These are phyloP conservation scores for Nitzschia putrida DNA, from an alignment of 108 stramenopile species.

Conservation along the genomic window DNA sequence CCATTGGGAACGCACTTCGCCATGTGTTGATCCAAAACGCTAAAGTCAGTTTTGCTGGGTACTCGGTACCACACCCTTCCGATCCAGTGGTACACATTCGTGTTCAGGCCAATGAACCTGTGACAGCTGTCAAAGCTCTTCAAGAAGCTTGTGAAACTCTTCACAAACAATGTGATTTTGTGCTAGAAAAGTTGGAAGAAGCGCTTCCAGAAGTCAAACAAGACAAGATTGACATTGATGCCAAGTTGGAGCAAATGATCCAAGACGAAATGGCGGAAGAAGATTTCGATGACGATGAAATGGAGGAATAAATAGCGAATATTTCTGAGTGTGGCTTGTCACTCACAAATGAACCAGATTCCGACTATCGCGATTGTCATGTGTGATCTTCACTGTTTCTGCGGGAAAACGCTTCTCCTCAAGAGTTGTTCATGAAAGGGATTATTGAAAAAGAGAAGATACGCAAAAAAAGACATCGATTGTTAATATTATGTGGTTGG, in stretches of 20 bases:
- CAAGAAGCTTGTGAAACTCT: conserved; percentile 77
- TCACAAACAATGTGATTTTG: conserved; percentile 66
- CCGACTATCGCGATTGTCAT: too few species aligned
- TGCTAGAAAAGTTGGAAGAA: conserved; percentile 65
- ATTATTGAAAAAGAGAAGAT: too few species aligned
- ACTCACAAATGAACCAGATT: too few species aligned
- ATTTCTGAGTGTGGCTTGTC: too few species aligned
- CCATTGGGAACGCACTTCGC: conserved; percentile 91
- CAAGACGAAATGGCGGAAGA: conserved; percentile 48
- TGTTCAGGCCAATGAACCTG: conserved; percentile 70
- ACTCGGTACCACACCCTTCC: conserved; percentile 94
- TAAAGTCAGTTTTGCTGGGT: conserved; percentile 91
- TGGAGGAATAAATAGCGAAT: conserved; percentile 9
- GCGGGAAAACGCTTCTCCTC: too few species aligned
- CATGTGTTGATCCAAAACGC: conserved; percentile 59
- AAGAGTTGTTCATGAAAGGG: too few species aligned
- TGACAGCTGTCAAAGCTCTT: conserved; percentile 65
- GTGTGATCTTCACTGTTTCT: too few species aligned
- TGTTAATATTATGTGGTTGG: too few species aligned
- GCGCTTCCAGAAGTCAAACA: conserved; percentile 67
- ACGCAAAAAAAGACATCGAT: too few species aligned
- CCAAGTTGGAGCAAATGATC: conserved; percentile 32
- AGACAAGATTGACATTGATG: conserved; percentile 64
- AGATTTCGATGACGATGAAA: conserved; percentile 47
- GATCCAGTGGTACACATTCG: conserved; percentile 94